phyloP scores from a whole-genome alignment of 352 stramenopile genomes.

The Aphanomyces invadans region DNA sequence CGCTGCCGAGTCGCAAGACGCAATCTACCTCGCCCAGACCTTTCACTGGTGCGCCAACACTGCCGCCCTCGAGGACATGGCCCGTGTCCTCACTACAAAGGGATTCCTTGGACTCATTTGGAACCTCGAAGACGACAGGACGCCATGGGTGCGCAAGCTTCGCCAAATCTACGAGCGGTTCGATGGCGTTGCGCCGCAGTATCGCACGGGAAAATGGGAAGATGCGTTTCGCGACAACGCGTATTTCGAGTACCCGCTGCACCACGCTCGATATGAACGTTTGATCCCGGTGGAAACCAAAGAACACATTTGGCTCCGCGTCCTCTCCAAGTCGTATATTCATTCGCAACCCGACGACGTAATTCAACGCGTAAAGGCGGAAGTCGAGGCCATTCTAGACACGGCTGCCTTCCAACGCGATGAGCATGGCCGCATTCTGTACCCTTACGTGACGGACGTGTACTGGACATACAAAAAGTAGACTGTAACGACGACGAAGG shows the following conservation, averaged over 20 bases:
- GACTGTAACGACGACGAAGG: neutral
- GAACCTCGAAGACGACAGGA: slow-evolving; percentile 25
- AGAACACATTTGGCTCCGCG: slow-evolving; percentile 23
- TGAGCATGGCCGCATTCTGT: slow-evolving; percentile 11
- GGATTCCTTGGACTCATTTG: slow-evolving; percentile 20
- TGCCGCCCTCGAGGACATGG: slow-evolving; percentile 7
- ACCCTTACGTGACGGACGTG: slow-evolving; percentile 22
- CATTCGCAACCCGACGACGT: neutral
- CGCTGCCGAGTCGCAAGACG: slow-evolving; percentile 14
- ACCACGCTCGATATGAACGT: neutral
- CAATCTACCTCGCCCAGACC: slow-evolving; percentile 19
- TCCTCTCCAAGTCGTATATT: slow-evolving; percentile 25
- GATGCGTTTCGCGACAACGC: neutral
- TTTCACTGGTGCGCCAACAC: slow-evolving; percentile 24
- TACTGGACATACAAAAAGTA: slow-evolving; percentile 5
- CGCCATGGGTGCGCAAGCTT: slow-evolving; percentile 21
- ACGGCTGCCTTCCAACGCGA: slow-evolving; percentile 1
- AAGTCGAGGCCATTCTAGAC: slow-evolving; percentile 14
- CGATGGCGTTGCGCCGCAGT: slow-evolving; percentile 19
- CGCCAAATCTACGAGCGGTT: slow-evolving; percentile 17
- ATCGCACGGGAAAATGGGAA: slow-evolving; percentile 23
- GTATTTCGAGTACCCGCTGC: slow-evolving; percentile 9
- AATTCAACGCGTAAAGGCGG: neutral
- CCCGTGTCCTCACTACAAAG: slow-evolving; percentile 2
- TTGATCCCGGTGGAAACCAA: neutral